phyloP scores from a whole-genome alignment of 768 basidiomycete species.

The Lepiota venenata region DNA sequence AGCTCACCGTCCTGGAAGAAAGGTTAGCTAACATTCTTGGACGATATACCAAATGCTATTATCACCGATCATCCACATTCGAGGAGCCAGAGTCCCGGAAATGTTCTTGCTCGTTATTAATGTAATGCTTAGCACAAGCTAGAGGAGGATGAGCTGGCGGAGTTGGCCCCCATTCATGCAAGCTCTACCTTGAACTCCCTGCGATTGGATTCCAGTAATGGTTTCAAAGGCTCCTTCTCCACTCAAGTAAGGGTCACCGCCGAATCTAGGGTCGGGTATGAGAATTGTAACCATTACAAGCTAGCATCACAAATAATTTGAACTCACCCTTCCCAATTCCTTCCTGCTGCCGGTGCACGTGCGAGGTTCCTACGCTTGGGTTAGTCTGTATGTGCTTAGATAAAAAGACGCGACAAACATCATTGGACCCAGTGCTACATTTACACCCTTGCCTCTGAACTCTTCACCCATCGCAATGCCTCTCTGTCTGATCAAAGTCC shows the following conservation, averaged over 20 bases:
- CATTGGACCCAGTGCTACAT: constrained; percentile 50
- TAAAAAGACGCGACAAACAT: constrained; percentile 29
- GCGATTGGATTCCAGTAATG: constrained; percentile 46
- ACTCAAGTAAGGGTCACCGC: constrained; percentile 50
- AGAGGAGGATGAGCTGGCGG: not conserved
- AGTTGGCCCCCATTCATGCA: not conserved
- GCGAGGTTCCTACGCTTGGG: constrained; percentile 34
- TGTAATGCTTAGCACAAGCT: constrained; percentile 43
- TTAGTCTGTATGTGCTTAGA: not conserved
- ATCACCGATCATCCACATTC: constrained; percentile 39
- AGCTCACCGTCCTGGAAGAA: constrained; percentile 29
- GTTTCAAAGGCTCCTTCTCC: constrained; percentile 55
- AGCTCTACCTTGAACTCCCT: constrained; percentile 43
- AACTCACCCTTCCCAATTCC: constrained; percentile 50
- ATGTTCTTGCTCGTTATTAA: constrained; percentile 50
- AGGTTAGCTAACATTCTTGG: not conserved
- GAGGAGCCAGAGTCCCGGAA: constrained; percentile 38
- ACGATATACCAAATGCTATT: constrained; percentile 7
- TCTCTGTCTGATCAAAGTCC: constrained; percentile 52
- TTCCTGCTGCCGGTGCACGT: constrained; percentile 43
- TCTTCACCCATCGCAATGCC: constrained; percentile 58
- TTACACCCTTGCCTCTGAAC: constrained; percentile 56
- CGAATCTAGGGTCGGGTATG: constrained; percentile 29
- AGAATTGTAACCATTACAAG: not conserved
- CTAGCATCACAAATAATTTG: not conserved